Evolutionary conservation across 805 yeast species (phyloP), one percentile per base, ranked within the genome.

Genomic region (Torulaspora maleeae): DNA sequence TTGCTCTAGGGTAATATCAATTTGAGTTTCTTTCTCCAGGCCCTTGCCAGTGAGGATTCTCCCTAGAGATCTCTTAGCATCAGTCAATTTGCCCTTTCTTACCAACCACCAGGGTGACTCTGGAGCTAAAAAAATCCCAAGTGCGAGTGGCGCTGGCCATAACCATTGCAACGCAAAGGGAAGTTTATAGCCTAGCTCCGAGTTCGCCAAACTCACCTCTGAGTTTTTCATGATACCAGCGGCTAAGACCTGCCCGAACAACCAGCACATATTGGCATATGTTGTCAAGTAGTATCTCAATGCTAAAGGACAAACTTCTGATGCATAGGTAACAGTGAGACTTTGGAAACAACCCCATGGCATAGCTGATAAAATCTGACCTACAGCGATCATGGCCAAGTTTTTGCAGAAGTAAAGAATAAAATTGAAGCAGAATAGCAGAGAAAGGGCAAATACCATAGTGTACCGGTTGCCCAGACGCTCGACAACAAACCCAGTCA

Each of bases 141-240:
- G 54, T 25, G 71, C 52, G 17, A 79, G 57, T 32, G 79, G 78
- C 9, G 71, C 56, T 11, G 80, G 76, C 82, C 82, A 79, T 5
- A 70, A 60, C 83, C 83, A 79, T 63, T 79, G 85, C 9, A 79
- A 46, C 2, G 78, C 82, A 57, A 75, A 77, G 7, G 84, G 83
- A 32, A 76, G 67, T 45, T 71, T 67, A 59, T 76, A 80, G 5
- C 79, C 73, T 66, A 70, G 55, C 19, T 67, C 54, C 29, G 62
- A 38, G 12, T 50, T 22, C 54, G 44, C 58, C 39, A 11, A 46
- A 35, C 36, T 48, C 39, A 47, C 24, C 50, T 48, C 48, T 38
- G 63, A 59, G 39, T 68, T 77, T 50, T 66, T 69, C 51, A 71
- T 62, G 16, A 79, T 75, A 47, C 83, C 80, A 10, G 78, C 61